Conservation (phyloP, 2,329 filamentous ascomycete species). For the Diaporthe vexans region DNA sequence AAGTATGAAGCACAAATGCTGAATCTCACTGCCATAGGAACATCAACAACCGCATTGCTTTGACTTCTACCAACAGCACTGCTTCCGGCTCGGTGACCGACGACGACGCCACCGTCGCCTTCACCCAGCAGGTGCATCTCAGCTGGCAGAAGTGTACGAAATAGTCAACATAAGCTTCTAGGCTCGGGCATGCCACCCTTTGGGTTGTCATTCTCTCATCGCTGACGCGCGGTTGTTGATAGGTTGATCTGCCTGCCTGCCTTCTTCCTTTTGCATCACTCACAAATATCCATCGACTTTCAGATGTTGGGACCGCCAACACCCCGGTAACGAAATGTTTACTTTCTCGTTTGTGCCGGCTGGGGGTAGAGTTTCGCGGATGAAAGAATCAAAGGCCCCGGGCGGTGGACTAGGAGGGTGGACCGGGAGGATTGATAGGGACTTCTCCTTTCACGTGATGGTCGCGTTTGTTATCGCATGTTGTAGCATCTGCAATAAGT, state of each 20-base stretch:
- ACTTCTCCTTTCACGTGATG: background rate
- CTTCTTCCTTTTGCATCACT: background rate
- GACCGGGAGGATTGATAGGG: background rate
- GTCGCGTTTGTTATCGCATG: slow-evolving; percentile 20
- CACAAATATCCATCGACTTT: too few species aligned
- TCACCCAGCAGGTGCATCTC: slow-evolving; percentile 56
- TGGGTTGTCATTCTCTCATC: slow-evolving; percentile 4
- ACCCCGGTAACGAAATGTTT: background rate
- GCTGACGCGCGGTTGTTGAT: slow-evolving; percentile 7
- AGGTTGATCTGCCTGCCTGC: slow-evolving; percentile 13
- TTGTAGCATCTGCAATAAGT: slow-evolving; percentile 32
- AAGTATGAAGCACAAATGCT: background rate
- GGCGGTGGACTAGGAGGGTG: background rate
- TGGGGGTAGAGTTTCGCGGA: background rate
- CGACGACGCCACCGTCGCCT: slow-evolving; percentile 56
- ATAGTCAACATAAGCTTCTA: slow-evolving; percentile 15
- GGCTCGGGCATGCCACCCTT: slow-evolving; percentile 6
- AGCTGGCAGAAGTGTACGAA: slow-evolving; percentile 48
- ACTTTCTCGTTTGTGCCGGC: background rate
- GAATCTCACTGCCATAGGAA: slow-evolving; percentile 43
- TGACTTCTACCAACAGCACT: slow-evolving; percentile 50
- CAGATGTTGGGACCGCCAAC: background rate
- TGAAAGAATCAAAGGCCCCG: background rate
- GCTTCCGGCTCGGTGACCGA: slow-evolving; percentile 55
- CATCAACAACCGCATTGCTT: slow-evolving; percentile 56